Conservation (phyloP, 129 eudicot species). For the Heracleum sosnowskyi region DNA sequence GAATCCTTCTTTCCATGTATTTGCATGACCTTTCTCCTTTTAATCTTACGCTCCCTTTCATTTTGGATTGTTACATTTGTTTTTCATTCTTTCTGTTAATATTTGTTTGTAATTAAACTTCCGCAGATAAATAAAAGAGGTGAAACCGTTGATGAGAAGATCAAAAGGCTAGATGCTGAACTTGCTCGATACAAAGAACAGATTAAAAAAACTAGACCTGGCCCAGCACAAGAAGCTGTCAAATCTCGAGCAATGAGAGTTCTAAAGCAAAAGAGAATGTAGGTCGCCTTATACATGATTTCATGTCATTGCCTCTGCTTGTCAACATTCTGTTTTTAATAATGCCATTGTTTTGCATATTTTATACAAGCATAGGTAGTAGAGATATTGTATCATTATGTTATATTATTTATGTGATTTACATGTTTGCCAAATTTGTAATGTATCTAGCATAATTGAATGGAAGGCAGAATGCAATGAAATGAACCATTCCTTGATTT, state of each 20-base stretch:
- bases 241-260: conserved; percentile 81
- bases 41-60: neutral
- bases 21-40: neutral
- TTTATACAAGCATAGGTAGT: neutral
- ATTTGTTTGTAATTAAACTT: neutral
- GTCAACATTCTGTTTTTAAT: neutral
- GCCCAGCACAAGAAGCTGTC: conserved; percentile 87
- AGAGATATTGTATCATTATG: neutral
- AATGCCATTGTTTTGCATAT: neutral
- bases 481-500: neutral
- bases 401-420: neutral
- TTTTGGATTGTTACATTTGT: neutral
- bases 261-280: conserved; percentile 79
- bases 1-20: neutral
- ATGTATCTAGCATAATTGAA: neutral
- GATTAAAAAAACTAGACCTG: conserved; percentile 72
- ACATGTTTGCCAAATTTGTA: neutral
- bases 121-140: conserved; percentile 76
- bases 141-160: conserved; percentile 79
- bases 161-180: conserved; percentile 76
- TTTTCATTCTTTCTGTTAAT: neutral
- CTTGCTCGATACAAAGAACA: conserved; percentile 63
- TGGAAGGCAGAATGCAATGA: neutral
- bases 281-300: conserved; percentile 14
- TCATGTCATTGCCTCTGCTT: too few species aligned